Evolutionary conservation across 192 early-diverging fungal species (phyloP).

Genomic region (Backusella parvicylindrica): DNA sequence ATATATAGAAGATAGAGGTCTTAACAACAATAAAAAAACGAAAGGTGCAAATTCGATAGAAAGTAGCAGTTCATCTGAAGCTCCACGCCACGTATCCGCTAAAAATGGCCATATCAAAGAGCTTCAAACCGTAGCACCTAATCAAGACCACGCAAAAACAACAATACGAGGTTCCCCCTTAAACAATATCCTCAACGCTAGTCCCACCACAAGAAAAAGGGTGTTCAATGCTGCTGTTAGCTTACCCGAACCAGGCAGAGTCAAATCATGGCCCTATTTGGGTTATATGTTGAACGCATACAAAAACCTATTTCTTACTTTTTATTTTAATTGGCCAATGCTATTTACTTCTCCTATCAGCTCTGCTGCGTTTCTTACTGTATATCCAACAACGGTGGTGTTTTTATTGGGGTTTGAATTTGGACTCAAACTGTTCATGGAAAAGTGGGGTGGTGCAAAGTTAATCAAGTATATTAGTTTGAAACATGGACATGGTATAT

Average conservation of each 20-base stretch:
- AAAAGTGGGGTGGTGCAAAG: constrained; percentile 7
- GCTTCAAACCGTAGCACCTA: not conserved
- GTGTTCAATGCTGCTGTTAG: not conserved
- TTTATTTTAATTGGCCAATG: constrained; percentile 34
- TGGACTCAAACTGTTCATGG: constrained; percentile 22
- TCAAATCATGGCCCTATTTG: not conserved
- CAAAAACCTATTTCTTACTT: constrained; percentile 20
- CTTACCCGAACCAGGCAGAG: not conserved
- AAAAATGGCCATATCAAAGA: not conserved
- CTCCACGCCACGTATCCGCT: not conserved
- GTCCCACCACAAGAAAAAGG: not conserved
- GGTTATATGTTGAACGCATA: constrained; percentile 15
- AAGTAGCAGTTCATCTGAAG: not conserved
- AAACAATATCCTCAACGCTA: not conserved
- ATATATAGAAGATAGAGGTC: not conserved
- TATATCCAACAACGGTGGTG: constrained; percentile 23
- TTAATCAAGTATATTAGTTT: constrained; percentile 9
- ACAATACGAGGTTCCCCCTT: not conserved
- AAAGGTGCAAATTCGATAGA: not conserved
- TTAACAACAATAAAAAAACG: not conserved
- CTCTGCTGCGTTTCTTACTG: constrained; percentile 11
- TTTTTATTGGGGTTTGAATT: constrained; percentile 17
- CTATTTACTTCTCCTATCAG: constrained; percentile 24
- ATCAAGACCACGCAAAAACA: not conserved
- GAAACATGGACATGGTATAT: constrained; percentile 25